A percentile compares a stretch with the other conserved stretches of the same genome.
Evolutionary conservation across 495 filamentous ascomycete species (phyloP).

Genomic region (Lophium mytilinum): DNA sequence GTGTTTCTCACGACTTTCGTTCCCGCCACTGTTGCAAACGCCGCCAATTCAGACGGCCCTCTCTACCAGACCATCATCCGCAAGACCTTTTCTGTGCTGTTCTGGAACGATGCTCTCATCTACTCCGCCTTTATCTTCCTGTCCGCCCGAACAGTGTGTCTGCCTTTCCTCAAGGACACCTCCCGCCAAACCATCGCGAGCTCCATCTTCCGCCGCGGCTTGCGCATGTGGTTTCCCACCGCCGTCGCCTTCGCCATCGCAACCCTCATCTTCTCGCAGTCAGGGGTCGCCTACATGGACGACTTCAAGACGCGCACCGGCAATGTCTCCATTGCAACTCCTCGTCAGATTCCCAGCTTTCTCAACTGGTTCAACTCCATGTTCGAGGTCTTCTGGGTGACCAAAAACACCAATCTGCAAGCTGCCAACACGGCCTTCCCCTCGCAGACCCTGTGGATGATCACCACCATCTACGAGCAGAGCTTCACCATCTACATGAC

Average conservation of each 20-base stretch:
- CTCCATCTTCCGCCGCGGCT: constrained; percentile 23
- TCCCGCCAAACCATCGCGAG: constrained; percentile 15
- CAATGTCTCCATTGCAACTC: constrained; percentile 25
- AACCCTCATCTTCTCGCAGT: constrained; percentile 18
- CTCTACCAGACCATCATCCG: constrained; percentile 28
- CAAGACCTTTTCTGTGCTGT: constrained; percentile 31
- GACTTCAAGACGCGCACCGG: constrained; percentile 21
- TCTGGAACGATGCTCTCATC: constrained; percentile 35
- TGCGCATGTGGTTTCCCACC: constrained; percentile 30
- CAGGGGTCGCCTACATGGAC: constrained; percentile 11
- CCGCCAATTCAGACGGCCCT: constrained; percentile 22
- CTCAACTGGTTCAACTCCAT: constrained; percentile 33
- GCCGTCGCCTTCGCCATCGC: constrained; percentile 28
- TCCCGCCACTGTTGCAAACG: constrained; percentile 26
- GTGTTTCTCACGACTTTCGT: constrained; percentile 32
- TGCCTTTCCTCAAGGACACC: constrained; percentile 32
- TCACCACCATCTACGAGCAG: constrained; percentile 32
- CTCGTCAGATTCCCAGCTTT: constrained; percentile 25
- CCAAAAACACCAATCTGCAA: constrained; percentile 21
- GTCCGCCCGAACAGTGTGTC: constrained; percentile 31
- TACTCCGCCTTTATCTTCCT: constrained; percentile 34
- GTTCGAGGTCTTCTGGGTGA: constrained; percentile 36
- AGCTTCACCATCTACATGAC: constrained; percentile 36
- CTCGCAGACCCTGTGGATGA: constrained; percentile 31
- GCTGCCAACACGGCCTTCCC: constrained; percentile 33